Evolutionary conservation across 1,284 basidiomycete species (phyloP), one percentile per base, ranked within the genome.

Genomic region (Gomphus sp.): DNA sequence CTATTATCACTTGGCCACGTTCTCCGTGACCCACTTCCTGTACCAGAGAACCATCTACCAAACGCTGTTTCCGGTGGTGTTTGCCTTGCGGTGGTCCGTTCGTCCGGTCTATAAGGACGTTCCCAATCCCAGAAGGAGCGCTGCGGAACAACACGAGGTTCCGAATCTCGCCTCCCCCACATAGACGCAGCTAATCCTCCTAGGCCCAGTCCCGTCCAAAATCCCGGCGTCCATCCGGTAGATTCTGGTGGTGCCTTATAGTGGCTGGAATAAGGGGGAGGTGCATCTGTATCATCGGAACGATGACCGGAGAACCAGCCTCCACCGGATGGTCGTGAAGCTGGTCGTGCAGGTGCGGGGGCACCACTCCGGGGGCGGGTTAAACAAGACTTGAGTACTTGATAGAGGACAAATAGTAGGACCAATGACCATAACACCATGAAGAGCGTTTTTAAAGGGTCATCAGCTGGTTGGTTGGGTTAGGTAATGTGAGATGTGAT

Each of bases 141-240:
- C 48, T 62, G 61, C 60, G n/a, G 65, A 51, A 69, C 66, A 49
- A 67, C 65, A 62, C 48, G 59, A 34, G 56, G 51, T 69, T 65
- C 57, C 65, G 65, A 56, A 58, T 39, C 36, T 58, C 63, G 55
- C 57, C 16, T 59, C 34, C 45, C 60, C 63, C 34, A 73, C 8
- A 85, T 66, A 63, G 82, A 80, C 22, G 80, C 79, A 0, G 82
- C 86, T 0, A 86, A 68, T 43, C 84, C 85, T 7, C 89, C 91
- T 0, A 86, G 66, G 0, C 80, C 79, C 11, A 87, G 79, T 14
- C 92, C 91, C 0, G 84, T 85, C 87, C 85, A 92, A 69, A 93
- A 93, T 1, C 90, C 91, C 3, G 87, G 86, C 74, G 82, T 82
- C 52, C 75, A 65, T 43, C 70, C 57, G 66, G 65, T 33, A 66